Evolutionary conservation across 169 alveolate species (phyloP), one percentile per base, ranked within the genome.

Genomic region (Cryptosporidium ryanae): DNA sequence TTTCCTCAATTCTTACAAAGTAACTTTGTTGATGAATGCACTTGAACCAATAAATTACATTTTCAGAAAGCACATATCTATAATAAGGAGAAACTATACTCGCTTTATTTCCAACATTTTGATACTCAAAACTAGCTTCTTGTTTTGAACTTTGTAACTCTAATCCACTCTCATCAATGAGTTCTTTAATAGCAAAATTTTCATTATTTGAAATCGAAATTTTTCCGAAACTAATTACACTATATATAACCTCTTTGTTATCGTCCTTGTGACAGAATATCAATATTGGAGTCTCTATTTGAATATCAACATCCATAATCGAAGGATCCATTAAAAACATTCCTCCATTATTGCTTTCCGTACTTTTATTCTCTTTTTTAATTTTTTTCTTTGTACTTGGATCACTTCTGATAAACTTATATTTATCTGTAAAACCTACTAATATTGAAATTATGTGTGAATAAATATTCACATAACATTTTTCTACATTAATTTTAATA

Each of bases 251-350:
- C 13, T 55, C 76, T 1, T 76, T 65, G 17, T 38, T 38, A n/a
- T 31, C 34, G 15, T n/a, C 15, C 64, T 46, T 18, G 17, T 76
- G 71, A 29, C 87, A 76, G 34, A 76, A 76, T 21, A 76, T 65
- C 68, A 76, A 46, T 21, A 76, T 76, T 7, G 87, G 87, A 43
- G 87, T 76, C n/a, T 55, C 76, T n/a, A 76, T 76, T 18, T 76
- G 71, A 27, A 76, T 76, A n/a, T 76, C 87, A 27, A 76, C 68
- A 59, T 76, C 87, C 27, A 76, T 17, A n/a, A 43, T 21, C 12
- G 46, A 57, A 29, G 76, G 34, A 55, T 61, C 52, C n/a, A 38
- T 43, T 15, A 76, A 52, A 76, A 76, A 43, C 0, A 21, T 18
- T 4, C 43, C 71, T 43, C 50, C 71, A 18, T 57, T 43, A 8